These are phyloP conservation scores for Chimonanthus praecox DNA, from an alignment of 164 flowering plant genomes.

Conservation along the genomic window DNA sequence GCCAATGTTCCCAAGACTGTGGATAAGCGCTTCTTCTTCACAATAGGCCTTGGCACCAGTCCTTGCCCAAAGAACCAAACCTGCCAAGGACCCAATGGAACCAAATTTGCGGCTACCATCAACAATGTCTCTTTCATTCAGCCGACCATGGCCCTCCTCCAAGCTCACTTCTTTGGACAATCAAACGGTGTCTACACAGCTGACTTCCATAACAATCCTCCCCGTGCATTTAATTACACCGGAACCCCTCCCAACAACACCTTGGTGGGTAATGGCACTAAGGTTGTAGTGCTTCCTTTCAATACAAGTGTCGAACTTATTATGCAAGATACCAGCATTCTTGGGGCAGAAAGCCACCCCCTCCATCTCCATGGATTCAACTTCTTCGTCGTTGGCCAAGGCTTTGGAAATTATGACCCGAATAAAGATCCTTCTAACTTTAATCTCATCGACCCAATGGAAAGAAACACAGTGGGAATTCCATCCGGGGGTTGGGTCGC, in stretches of 20 bases:
- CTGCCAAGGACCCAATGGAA: conserved; percentile 50
- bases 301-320: conserved; percentile 58
- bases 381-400: conserved; percentile 61
- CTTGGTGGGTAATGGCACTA: conserved; percentile 38
- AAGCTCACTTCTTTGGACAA: conserved; percentile 37
- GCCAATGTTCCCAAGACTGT: conserved; percentile 42
- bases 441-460: conserved; percentile 58
- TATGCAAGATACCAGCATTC: conserved; percentile 54
- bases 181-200: conserved; percentile 33
- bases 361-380: conserved; percentile 64
- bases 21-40: conserved; percentile 41
- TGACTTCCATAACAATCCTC: conserved; percentile 42
- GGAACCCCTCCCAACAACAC: conserved; percentile 56
- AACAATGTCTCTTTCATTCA: conserved; percentile 46
- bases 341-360: conserved; percentile 65
- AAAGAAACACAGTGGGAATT: conserved; percentile 52
- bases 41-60: conserved; percentile 43
- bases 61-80: conserved; percentile 52
- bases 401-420: conserved; percentile 54
- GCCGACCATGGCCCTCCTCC: conserved; percentile 43
- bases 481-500: conserved; percentile 71
- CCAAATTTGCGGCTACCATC: conserved; percentile 48
- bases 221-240: conserved; percentile 43
- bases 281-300: conserved; percentile 40
- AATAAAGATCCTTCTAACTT: conserved; percentile 37